phyloP scores from a whole-genome alignment of 331 rosid genomes.

The Cydonia oblonga region DNA sequence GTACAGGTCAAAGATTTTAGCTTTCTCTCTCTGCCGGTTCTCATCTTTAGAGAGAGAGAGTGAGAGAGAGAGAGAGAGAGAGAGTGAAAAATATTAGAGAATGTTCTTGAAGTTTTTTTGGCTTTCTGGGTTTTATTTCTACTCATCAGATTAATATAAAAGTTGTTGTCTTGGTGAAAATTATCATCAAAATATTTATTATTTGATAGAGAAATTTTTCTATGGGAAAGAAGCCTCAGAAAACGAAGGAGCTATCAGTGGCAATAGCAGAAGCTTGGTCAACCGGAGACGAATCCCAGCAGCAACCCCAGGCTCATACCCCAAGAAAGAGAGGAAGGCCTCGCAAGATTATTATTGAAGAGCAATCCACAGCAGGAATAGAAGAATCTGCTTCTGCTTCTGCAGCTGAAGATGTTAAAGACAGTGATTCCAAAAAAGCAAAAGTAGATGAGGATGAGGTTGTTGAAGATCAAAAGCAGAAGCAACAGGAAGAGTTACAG shows the following conservation, averaged over 20 bases:
- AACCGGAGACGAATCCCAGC: constrained; percentile 23
- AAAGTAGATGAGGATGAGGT: constrained; percentile 8
- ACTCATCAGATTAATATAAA: background rate
- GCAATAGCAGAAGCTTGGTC: constrained; percentile 73
- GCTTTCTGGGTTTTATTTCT: background rate
- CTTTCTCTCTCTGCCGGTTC: constrained; percentile 11
- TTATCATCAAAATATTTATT: background rate
- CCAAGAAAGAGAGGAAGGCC: constrained; percentile 82
- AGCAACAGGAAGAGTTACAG: background rate
- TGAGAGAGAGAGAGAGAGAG: background rate
- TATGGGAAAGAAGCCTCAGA: constrained; percentile 66
- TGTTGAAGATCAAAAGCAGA: background rate
- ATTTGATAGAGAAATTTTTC: background rate
- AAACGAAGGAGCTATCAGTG: constrained; percentile 60
- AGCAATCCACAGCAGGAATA: background rate
- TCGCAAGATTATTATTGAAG: constrained; percentile 35
- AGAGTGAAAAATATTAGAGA: background rate
- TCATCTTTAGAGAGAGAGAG: background rate
- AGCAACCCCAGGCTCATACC: constrained; percentile 23
- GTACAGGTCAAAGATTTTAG: constrained; percentile 41
- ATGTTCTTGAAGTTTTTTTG: background rate
- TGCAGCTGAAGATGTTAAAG: constrained; percentile 6
- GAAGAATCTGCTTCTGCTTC: background rate
- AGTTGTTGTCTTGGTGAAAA: background rate
- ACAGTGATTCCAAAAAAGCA: constrained; percentile 20